These are phyloP conservation scores for Amanita molliuscula DNA, from an alignment of 768 basidiomycete genomes.

Conservation along the genomic window DNA sequence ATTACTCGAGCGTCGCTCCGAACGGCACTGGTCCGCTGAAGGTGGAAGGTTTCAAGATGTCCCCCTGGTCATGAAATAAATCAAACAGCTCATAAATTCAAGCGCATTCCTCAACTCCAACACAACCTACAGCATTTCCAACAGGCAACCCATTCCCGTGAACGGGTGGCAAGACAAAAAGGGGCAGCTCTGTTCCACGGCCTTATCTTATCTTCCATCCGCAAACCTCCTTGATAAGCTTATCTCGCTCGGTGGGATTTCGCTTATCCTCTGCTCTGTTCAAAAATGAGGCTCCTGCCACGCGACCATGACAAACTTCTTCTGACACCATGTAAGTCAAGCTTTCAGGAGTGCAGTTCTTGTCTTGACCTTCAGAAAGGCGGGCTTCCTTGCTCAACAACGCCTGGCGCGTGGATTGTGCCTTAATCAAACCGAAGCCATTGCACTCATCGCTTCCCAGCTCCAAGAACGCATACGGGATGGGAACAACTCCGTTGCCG, in stretches of 20 bases:
- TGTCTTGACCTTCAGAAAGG: constrained; percentile 26
- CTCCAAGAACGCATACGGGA: constrained; percentile 93
- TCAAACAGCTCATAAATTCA: too few species aligned
- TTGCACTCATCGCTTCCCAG: constrained; percentile 84
- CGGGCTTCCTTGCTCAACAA: constrained; percentile 86
- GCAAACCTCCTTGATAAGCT: neutral
- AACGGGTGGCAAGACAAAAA: too few species aligned
- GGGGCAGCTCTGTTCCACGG: too few species aligned
- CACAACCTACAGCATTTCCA: too few species aligned
- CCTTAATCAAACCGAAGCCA: constrained; percentile 82
- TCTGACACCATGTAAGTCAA: constrained; percentile 3
- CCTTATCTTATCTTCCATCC: neutral
- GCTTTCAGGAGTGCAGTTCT: neutral
- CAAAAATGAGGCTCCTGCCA: constrained; percentile 3
- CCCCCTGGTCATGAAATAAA: too few species aligned
- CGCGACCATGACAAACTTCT: constrained; percentile 5
- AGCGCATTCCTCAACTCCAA: too few species aligned
- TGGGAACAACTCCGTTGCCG: constrained; percentile 74
- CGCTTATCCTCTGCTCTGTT: neutral
- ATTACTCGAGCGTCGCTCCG: too few species aligned
- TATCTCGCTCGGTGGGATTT: neutral
- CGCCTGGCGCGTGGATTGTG: constrained; percentile 88
- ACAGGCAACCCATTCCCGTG: too few species aligned
- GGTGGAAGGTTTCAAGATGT: too few species aligned
- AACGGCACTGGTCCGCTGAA: too few species aligned